Base-by-base conservation (phyloP, 176 grass and related monocot species). In the Carex myosuroides region DNA sequence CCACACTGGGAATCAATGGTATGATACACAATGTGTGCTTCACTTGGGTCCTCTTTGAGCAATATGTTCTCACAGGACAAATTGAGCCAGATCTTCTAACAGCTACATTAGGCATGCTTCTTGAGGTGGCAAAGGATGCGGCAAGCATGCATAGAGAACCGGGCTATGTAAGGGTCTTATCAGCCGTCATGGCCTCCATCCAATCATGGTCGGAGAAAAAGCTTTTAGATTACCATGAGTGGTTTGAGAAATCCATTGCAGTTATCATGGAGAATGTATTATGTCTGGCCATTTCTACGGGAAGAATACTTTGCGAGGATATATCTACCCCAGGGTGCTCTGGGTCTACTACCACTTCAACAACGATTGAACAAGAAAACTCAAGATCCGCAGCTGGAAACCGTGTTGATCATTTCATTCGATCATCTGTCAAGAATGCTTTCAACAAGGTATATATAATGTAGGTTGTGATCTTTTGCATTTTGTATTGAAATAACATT, bases 11-110 rank as follows among this genome's bases (percentile, higher is more conserved):
- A 24, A 63, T 95, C 58, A 88, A 91, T 67, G 83, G 70, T 60
- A 83, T 85, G 87, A 53, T 89, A 71, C 93, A 95, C 68, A 80
- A 89, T 80, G 83, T 89, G 44, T 92, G 88, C 89, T 88, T 91
- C 90, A 88, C 93, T 41, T 95, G 93, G 90, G 59, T 91, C 24
- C 75, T 95, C 32, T 79, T 95, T 1, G 93, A 95, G 80, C 89
- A 70, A 62, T 92, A 92, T 61, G 75, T 92, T 26, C 29, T 60
- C 22, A 95, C 90, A 0, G 87, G 93, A 59, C 83, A 89, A 74
- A 44, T 86, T 1, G 89, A 91, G 10, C 83, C 80, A 4, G 89
- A 91, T 21, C 70, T 95, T 60, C 65, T 95, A 21, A 76, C 70
- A 5, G 93, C 93, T 0, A 81, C 85, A 12, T 53, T 95, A 84